Evolutionary conservation across 129 eudicot genomes (phyloP), one percentile per base, ranked within the genome.

Genomic region (Solidago caesia): DNA sequence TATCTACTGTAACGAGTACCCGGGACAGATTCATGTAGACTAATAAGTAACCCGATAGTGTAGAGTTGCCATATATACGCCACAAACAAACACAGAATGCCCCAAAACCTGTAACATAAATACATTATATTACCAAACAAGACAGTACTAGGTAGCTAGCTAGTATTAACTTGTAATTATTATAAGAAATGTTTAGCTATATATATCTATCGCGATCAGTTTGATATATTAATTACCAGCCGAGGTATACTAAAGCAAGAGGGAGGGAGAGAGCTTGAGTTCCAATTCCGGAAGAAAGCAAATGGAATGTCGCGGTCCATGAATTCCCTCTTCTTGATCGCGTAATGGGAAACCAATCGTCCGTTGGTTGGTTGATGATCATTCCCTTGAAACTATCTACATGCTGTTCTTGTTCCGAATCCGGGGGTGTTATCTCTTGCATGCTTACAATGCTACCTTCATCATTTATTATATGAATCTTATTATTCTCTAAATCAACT

Each of bases 1-100:
- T 62, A 89, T 86, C 96, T 67, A 77, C 89, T 87, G 79, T 89
- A 87, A 27, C 96, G 92, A 79, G 75, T 74, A 46, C 89, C 88
- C 7, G 79, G 75, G 7, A 61, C 58, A 0, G 88, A 68, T 77
- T 89, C 86, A 3, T 89, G 92, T 47, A 89, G 87, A 61, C 77
- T 70, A 26, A 84, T 84, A 11, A 89, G 79, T 57, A 89, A 82
- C 77, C 89, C 79, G 33, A 43, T 80, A 26, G 89, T 84, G 77
- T 89, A 89, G 64, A 89, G 87, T 62, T 86, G 96, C 91, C 96
- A 89, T 26, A 69, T 67, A 77, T 73, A 89, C 44, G 75, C 85
- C 7, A 82, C 44, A 0, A 67, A 57, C 71, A 89, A 78, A 75
- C 83, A 80, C 7, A 87, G 2, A 9, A 80, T 80, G 12, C 91